Percentiles rank a stretch among this genome's conserved stretches.
phyloP scores from a whole-genome alignment of 805 yeast species.

The Candida schatavii region DNA sequence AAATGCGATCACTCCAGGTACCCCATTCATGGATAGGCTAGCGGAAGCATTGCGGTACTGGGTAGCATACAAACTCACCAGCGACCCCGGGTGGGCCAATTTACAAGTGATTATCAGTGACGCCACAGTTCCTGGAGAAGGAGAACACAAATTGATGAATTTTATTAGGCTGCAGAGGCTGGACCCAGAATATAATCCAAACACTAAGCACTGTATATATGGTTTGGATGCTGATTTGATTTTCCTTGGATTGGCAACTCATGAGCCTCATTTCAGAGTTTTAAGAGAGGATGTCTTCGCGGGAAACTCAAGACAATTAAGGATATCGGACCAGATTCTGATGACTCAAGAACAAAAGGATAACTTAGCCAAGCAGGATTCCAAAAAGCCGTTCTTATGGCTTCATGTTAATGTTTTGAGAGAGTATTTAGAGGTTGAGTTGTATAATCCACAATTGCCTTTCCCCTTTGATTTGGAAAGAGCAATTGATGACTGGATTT shows the following conservation, averaged over 20 bases:
- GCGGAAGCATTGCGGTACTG: slow-evolving; percentile 84
- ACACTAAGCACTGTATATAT: slow-evolving; percentile 92
- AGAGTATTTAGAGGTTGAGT: slow-evolving; percentile 83
- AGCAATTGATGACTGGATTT: slow-evolving; percentile 98
- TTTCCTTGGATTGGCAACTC: slow-evolving; percentile 93
- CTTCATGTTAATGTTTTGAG: slow-evolving; percentile 82
- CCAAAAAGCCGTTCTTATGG: slow-evolving; percentile 88
- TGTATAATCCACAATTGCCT: slow-evolving; percentile 64
- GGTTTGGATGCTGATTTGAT: slow-evolving; percentile 98
- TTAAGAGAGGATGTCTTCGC: slow-evolving; percentile 96
- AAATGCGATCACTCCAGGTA: slow-evolving; percentile 97
- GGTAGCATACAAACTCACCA: slow-evolving; percentile 83
- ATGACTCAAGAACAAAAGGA: slow-evolving; percentile 60
- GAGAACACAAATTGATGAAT: slow-evolving; percentile 97
- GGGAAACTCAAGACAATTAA: slow-evolving; percentile 52
- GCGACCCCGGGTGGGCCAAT: slow-evolving; percentile 92
- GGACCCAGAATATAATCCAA: slow-evolving; percentile 85
- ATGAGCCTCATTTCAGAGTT: slow-evolving; percentile 94
- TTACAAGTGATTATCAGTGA: slow-evolving; percentile 90
- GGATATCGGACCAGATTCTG: slow-evolving; percentile 47
- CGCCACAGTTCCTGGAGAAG: slow-evolving; percentile 98
- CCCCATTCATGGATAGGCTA: slow-evolving; percentile 92
- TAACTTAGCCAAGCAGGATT: slow-evolving; percentile 39
- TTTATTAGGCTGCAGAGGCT: slow-evolving; percentile 87
- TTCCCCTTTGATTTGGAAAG: slow-evolving; percentile 86